Evolutionary conservation across 306 rosid genomes (phyloP), one percentile per base, ranked within the genome.

Genomic region (Boehmeria nivea): DNA sequence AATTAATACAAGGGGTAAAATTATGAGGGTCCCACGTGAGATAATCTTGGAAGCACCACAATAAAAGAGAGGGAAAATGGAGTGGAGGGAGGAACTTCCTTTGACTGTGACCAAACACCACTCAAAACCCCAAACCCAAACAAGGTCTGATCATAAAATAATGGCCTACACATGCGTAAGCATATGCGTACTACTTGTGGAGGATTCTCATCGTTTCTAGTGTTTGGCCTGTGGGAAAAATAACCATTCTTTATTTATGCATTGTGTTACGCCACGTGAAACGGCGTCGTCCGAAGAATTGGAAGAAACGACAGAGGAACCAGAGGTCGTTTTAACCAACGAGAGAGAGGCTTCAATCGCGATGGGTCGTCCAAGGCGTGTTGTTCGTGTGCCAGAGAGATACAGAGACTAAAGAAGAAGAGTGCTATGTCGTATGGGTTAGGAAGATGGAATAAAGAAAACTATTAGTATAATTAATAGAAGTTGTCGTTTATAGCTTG

Each of bases 101-200:
- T 61, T 39, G 60, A 39, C 60, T 43, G 33, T 63, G 50, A 63
- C 56, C 43, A 50, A 14, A 39, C 44, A 42, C 15, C 4, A 63
- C 16, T 51, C 7, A 3, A 16, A 33, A n/a, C 8, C 18, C 23
- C 40, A 34, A 18, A 47, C 18, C 23, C 40, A 34, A 18, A 47
- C 50, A 56, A 16, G 56, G 42, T 33, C 18, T 18, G 14, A 65
- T 39, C 55, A 9, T 14, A 22, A 37, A 43, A 72, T 57, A 51
- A 39, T 58, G 37, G 39, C 60, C 52, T 19, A 40, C 65, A 64
- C 69, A 64, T 60, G 75, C 65, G 22, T n/a, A 23, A 45, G 66
- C 49, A 40, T 11, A 40, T 40, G 45, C 16, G 12, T 40, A 40
- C 17, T 26, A 56, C 43, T 36, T 34, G n/a, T 15, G 16, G 27